Evolutionary conservation across 306 rosid genomes (phyloP).

Genomic region (Mimosa bimucronata): DNA sequence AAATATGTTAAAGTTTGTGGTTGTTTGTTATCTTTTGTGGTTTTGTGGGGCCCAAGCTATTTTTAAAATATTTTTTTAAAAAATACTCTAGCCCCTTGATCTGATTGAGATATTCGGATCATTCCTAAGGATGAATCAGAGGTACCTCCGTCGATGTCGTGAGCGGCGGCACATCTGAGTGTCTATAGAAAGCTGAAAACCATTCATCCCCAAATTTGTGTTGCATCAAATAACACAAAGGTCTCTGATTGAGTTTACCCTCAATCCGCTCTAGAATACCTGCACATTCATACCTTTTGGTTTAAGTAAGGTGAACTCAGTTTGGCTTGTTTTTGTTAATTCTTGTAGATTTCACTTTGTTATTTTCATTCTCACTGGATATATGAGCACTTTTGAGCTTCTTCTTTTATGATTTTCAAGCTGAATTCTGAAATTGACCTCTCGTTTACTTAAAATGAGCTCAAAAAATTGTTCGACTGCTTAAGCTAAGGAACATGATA

Average conservation of each 20-base stretch:
- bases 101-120: too few species aligned
- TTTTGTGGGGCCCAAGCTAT: too few species aligned
- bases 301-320: constrained; percentile 43
- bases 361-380: constrained; percentile 33
- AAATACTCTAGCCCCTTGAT: too few species aligned
- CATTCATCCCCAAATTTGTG: not conserved
- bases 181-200: constrained; percentile 25
- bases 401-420: constrained; percentile 4
- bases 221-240: constrained; percentile 34
- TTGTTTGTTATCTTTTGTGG: too few species aligned
- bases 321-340: not conserved
- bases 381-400: not conserved
- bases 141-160: too few species aligned
- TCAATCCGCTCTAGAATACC: too few species aligned
- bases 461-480: constrained; percentile 16
- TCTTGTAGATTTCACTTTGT: constrained; percentile 34
- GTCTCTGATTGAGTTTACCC: constrained; percentile 22
- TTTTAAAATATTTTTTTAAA: too few species aligned
- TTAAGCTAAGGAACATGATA: too few species aligned
- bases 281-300: constrained; percentile 25
- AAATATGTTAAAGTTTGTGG: too few species aligned
- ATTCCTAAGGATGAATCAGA: too few species aligned
- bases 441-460: not conserved
- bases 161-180: too few species aligned
- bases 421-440: constrained; percentile 19